phyloP scores from a whole-genome alignment of 2,329 filamentous ascomycete species.

The Alternaria burnsii region DNA sequence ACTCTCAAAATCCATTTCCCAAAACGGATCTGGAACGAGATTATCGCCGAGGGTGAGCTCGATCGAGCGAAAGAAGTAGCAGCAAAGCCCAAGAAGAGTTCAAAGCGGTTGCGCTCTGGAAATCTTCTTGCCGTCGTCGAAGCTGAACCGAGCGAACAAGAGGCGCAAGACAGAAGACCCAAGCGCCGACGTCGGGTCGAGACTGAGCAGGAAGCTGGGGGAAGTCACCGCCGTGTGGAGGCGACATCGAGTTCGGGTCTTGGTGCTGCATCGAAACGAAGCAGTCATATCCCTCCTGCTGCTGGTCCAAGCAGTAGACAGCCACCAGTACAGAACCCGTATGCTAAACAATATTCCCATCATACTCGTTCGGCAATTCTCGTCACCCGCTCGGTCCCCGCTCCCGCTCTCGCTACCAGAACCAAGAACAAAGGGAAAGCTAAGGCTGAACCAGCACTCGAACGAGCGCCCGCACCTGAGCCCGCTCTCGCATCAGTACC shows the following conservation, averaged over 20 bases:
- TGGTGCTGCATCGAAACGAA: not conserved
- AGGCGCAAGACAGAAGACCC: not conserved
- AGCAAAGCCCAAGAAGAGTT: not conserved
- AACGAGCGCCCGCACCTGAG: too few relatives aligned
- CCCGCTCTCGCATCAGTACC: too few relatives aligned
- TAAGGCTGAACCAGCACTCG: not conserved
- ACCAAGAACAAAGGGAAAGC: too few relatives aligned
- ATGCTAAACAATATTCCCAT: not conserved
- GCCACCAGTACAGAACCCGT: not conserved
- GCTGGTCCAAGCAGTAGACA: not conserved
- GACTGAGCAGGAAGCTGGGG: not conserved
- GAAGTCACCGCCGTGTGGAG: not conserved
- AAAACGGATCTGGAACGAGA: not conserved
- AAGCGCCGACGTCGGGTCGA: not conserved
- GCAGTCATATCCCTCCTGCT: not conserved
- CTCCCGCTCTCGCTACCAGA: too few relatives aligned
- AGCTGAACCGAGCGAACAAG: not conserved
- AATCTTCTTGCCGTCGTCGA: not conserved
- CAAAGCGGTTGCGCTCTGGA: not conserved
- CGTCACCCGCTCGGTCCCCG: not conserved
- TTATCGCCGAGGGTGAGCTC: not conserved
- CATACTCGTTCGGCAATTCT: fast-evolving
- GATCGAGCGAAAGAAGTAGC: not conserved
- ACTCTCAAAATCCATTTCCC: not conserved
- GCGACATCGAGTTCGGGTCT: not conserved